Conservation (phyloP, 495 filamentous ascomycete genomes). For the Bathelium albidoporum region DNA sequence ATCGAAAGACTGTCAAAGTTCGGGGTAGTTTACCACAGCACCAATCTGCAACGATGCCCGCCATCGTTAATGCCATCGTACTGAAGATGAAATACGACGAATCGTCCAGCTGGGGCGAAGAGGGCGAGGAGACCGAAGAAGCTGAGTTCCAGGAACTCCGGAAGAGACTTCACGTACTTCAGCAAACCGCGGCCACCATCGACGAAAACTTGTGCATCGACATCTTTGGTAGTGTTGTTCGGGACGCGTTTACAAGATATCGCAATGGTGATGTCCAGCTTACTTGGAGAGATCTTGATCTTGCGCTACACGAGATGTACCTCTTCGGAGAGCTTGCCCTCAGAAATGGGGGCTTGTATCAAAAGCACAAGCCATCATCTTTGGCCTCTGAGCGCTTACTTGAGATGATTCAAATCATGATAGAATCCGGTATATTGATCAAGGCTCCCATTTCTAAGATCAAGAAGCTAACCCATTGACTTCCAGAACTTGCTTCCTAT, state of each 20-base stretch:
- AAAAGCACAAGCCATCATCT: constrained; percentile 67
- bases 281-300: constrained; percentile 91
- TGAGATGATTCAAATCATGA: constrained; percentile 88
- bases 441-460: neutral
- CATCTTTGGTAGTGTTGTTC: constrained; percentile 72
- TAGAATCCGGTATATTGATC: constrained; percentile 64
- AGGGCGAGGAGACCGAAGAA: constrained; percentile 91
- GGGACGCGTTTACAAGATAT: constrained; percentile 66
- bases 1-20: constrained; percentile 62
- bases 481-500: constrained; percentile 67
- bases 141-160: constrained; percentile 96
- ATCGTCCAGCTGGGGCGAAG: constrained; percentile 84
- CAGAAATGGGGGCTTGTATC: constrained; percentile 69
- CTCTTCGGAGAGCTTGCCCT: constrained; percentile 89
- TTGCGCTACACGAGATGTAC: constrained; percentile 94
- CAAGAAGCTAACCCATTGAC: neutral
- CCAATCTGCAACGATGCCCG: constrained; percentile 68
- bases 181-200: constrained; percentile 79
- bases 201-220: constrained; percentile 79
- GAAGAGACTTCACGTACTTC: constrained; percentile 74
- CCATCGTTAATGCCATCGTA: constrained; percentile 83
- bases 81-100: constrained; percentile 95
- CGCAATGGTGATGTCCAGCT: constrained; percentile 58
- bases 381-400: constrained; percentile 66
- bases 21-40: constrained; percentile 50